Conservation (phyloP, 495 filamentous ascomycete species). For the Podospora appendiculata region DNA sequence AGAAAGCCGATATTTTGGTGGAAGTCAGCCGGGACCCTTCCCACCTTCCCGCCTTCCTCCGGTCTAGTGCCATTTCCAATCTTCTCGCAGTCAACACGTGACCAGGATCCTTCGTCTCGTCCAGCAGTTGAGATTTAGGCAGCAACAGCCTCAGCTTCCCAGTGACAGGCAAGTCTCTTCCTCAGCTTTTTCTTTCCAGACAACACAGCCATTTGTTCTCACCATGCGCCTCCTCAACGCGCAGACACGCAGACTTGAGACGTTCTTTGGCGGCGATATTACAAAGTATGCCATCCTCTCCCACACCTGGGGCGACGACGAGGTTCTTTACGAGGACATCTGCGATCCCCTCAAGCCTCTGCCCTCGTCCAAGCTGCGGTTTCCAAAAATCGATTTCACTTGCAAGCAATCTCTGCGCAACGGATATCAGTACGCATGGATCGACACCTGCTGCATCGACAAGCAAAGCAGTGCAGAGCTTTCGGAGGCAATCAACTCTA, state of each 20-base stretch:
- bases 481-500: not conserved
- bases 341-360: not conserved
- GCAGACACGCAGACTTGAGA: not conserved
- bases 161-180: too few species aligned
- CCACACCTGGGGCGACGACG: conserved; percentile 2
- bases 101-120: too few species aligned
- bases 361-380: not conserved
- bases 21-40: too few species aligned
- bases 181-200: too few species aligned
- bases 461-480: too few species aligned
- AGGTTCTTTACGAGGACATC: not conserved
- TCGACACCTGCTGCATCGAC: not conserved
- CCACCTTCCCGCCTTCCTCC: too few species aligned
- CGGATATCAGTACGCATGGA: not conserved
- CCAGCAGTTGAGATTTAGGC: too few species aligned
- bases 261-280: not conserved
- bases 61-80: too few species aligned
- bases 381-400: not conserved
- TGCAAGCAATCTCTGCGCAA: not conserved
- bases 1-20: too few species aligned
- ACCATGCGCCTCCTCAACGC: conserved; percentile 2
- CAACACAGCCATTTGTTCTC: not conserved
- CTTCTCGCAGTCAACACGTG: too few species aligned
- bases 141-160: too few species aligned
- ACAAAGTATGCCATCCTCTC: conserved; percentile 2